Conservation (phyloP, 768 basidiomycete species). For the Tubosaeta sp. region DNA sequence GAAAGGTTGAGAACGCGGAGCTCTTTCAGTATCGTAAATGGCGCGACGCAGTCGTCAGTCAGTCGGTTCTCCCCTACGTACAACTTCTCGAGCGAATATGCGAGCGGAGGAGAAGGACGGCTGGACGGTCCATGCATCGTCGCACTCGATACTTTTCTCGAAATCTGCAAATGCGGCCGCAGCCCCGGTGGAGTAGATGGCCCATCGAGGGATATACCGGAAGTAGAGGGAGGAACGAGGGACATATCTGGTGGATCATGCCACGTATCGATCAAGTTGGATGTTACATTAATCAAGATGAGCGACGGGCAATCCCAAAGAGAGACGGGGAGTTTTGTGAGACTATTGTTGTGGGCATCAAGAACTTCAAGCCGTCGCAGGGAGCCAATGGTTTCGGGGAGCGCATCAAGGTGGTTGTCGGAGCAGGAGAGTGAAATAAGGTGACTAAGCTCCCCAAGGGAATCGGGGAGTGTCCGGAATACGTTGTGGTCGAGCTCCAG, state of each 20-base stretch:
- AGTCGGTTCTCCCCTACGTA: slow-evolving; percentile 90
- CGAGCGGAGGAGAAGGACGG: slow-evolving; percentile 51
- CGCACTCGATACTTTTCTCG: slow-evolving; percentile 34
- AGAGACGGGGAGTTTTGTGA: slow-evolving; percentile 66
- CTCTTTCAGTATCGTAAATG: slow-evolving; percentile 70
- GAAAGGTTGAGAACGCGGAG: slow-evolving; percentile 84
- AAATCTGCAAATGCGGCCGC: slow-evolving; percentile 17
- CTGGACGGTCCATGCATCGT: slow-evolving; percentile 26
- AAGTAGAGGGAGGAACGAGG: slow-evolving; percentile 21
- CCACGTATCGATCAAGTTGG: slow-evolving; percentile 77
- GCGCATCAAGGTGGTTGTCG: slow-evolving; percentile 79
- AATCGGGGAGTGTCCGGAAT: slow-evolving; percentile 80
- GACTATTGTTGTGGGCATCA: slow-evolving; percentile 89
- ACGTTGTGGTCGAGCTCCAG: slow-evolving; percentile 85
- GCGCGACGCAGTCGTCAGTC: slow-evolving; percentile 72
- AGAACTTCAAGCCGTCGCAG: slow-evolving; percentile 71
- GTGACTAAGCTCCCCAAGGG: slow-evolving; percentile 65
- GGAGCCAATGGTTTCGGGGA: slow-evolving; percentile 73
- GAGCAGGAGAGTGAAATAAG: slow-evolving; percentile 78
- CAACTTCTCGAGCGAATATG: slow-evolving; percentile 67
- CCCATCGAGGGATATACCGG: slow-evolving; percentile 23
- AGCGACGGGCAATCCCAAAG: slow-evolving; percentile 85
- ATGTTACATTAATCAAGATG: slow-evolving; percentile 75
- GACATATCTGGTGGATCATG: slow-evolving; percentile 51
- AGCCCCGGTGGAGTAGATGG: slow-evolving; percentile 8